A percentile compares a stretch with the other conserved stretches of the same genome.
phyloP scores from a whole-genome alignment of 2,329 filamentous ascomycete genomes.

The Didymosphaeria variabile region DNA sequence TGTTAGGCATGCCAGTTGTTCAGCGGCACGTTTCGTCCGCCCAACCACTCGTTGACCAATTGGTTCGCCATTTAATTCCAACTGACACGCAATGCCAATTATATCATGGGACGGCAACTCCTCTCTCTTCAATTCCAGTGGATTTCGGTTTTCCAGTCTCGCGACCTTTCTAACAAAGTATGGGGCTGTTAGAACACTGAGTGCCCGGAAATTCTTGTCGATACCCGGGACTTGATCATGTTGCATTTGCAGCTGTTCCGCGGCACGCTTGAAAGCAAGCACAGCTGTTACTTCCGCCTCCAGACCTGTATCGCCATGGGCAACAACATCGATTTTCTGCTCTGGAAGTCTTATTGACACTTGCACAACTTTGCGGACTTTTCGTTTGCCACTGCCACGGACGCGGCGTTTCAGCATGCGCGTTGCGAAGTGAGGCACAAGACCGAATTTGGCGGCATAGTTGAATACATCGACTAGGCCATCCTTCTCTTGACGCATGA shows the following conservation, averaged over 20 bases:
- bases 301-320: neutral
- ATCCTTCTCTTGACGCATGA: neutral
- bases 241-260: neutral
- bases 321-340: conserved; percentile 1
- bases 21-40: neutral
- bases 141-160: neutral
- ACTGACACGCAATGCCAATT: neutral
- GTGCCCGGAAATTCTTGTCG: neutral
- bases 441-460: conserved; percentile 10
- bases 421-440: conserved; percentile 2
- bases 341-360: conserved; percentile 11
- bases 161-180: neutral
- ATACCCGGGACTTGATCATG: neutral
- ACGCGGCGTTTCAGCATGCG: neutral
- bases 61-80: neutral
- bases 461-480: conserved; percentile 4
- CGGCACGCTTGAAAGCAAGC: neutral
- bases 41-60: neutral
- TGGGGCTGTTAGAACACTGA: neutral
- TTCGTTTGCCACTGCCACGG: neutral
- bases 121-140: neutral
- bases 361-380: neutral
- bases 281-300: conserved; percentile 8
- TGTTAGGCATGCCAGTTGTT: conserved; percentile 10
- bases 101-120: neutral